A percentile compares a stretch with the other conserved stretches of the same genome.
Evolutionary conservation across 176 grass and related monocot species (phyloP).

Genomic region (Phyllostachys edulis): DNA sequence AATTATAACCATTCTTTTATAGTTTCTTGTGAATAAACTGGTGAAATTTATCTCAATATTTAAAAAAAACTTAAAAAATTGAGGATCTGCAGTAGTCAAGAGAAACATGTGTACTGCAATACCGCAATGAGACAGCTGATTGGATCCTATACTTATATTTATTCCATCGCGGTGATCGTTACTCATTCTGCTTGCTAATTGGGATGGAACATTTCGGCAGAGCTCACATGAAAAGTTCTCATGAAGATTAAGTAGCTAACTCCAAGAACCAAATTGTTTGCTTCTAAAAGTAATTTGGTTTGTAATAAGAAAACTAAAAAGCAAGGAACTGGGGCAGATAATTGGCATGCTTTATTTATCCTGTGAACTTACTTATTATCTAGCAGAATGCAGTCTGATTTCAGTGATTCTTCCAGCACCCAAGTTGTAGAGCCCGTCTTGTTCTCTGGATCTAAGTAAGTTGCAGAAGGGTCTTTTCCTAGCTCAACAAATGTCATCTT

Average conservation of each 20-base stretch:
- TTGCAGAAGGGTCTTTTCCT: slow-evolving; percentile 26
- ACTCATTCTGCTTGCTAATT: slow-evolving; percentile 1
- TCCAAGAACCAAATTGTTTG: slow-evolving; percentile 1
- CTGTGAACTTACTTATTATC: slow-evolving; percentile 54
- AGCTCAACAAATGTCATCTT: slow-evolving; percentile 48
- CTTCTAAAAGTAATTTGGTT: slow-evolving; percentile 28
- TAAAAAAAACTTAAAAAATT: no score
- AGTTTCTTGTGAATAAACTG: slow-evolving; percentile 7
- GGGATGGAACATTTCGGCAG: background rate
- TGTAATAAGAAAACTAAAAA: slow-evolving; percentile 17
- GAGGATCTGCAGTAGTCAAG: background rate
- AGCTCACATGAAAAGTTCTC: background rate
- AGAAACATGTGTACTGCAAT: slow-evolving; percentile 15
- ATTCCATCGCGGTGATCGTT: background rate
- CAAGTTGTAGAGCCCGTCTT: slow-evolving; percentile 34
- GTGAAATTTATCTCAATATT: background rate
- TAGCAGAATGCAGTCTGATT: slow-evolving; percentile 60
- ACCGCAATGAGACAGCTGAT: background rate
- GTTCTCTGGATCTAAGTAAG: slow-evolving; percentile 29
- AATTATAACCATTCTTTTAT: slow-evolving; percentile 2
- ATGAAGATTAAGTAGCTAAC: slow-evolving; percentile 12
- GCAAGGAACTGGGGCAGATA: slow-evolving; percentile 1
- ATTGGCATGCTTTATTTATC: background rate
- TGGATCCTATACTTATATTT: slow-evolving; percentile 19
- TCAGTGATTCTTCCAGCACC: slow-evolving; percentile 34